Percentiles rank a stretch among this genome's conserved stretches.
phyloP scores from a whole-genome alignment of 164 flowering plant species.

The Aristolochia californica region DNA sequence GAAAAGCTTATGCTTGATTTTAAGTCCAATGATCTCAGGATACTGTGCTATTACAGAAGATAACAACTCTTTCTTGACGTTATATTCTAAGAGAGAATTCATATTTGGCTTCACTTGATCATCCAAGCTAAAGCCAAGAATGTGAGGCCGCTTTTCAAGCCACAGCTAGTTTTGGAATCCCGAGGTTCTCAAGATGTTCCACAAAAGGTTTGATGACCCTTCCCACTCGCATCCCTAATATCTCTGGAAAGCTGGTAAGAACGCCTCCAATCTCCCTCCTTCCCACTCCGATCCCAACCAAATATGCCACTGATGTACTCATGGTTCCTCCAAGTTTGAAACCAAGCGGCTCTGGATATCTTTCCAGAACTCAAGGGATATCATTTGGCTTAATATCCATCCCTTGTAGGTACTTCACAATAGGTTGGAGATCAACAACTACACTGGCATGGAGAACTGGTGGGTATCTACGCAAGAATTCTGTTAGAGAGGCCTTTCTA shows the following conservation, averaged over 20 bases:
- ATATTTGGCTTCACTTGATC: slow-evolving; percentile 69
- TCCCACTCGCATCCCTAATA: slow-evolving; percentile 91
- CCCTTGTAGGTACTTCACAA: slow-evolving; percentile 80
- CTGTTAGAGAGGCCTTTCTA: slow-evolving; percentile 56
- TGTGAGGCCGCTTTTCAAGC: slow-evolving; percentile 86
- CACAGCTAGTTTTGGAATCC: slow-evolving; percentile 66
- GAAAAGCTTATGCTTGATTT: slow-evolving; percentile 58
- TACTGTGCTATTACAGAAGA: slow-evolving; percentile 67
- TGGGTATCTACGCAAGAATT: slow-evolving; percentile 75
- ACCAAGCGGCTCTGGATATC: slow-evolving; percentile 81
- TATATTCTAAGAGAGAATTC: slow-evolving; percentile 41
- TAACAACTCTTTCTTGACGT: slow-evolving; percentile 41
- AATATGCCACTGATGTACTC: slow-evolving; percentile 97
- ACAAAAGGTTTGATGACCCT: slow-evolving; percentile 87
- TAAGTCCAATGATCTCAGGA: slow-evolving; percentile 84
- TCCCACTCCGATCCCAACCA: slow-evolving; percentile 89
- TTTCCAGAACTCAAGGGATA: slow-evolving; percentile 76
- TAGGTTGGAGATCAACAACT: slow-evolving; percentile 89
- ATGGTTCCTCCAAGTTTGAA: slow-evolving; percentile 96
- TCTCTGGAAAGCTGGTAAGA: slow-evolving; percentile 69
- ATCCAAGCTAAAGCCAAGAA: slow-evolving; percentile 71
- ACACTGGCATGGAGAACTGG: slow-evolving; percentile 94
- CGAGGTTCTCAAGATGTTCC: slow-evolving; percentile 65
- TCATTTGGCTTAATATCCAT: slow-evolving; percentile 75
- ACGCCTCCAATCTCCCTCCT: slow-evolving; percentile 77